Conservation (phyloP, 202 grass and related monocot species). For the Setaria italica region DNA sequence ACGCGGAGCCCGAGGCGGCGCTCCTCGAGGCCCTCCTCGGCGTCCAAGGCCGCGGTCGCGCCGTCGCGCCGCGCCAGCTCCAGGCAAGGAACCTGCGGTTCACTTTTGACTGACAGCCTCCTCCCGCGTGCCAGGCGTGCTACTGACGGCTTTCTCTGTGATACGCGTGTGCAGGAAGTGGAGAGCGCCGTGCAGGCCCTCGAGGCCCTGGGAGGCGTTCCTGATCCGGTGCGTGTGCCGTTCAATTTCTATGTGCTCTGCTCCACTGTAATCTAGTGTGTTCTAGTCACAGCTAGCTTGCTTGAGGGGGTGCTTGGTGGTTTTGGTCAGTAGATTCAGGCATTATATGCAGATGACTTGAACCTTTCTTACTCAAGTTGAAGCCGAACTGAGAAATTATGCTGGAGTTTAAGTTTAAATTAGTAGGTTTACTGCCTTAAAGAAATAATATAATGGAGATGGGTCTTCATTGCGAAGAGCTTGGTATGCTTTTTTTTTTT, state of each 20-base stretch:
- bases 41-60: slow-evolving; percentile 77
- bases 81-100: slow-evolving; percentile 49
- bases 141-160: not conserved
- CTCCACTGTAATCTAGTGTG: not conserved
- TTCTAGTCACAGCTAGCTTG: not conserved
- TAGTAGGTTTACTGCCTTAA: not conserved
- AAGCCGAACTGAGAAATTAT: not conserved
- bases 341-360: not conserved
- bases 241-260: not conserved
- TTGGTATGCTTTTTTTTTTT: not conserved
- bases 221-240: slow-evolving; percentile 68
- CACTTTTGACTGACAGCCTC: not conserved
- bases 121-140: not conserved
- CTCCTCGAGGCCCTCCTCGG: slow-evolving; percentile 83
- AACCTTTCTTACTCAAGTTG: not conserved
- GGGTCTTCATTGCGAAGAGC: not conserved
- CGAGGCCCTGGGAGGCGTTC: slow-evolving; percentile 65
- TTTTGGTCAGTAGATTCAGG: not conserved
- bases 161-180: slow-evolving; percentile 57
- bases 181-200: slow-evolving; percentile 70
- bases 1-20: slow-evolving; percentile 59
- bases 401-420: not conserved
- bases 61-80: slow-evolving; percentile 68
- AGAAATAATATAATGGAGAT: not conserved
- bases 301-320: not conserved